Conservation (phyloP, 2,329 filamentous ascomycete genomes). For the Cryphonectria naterciae region DNA sequence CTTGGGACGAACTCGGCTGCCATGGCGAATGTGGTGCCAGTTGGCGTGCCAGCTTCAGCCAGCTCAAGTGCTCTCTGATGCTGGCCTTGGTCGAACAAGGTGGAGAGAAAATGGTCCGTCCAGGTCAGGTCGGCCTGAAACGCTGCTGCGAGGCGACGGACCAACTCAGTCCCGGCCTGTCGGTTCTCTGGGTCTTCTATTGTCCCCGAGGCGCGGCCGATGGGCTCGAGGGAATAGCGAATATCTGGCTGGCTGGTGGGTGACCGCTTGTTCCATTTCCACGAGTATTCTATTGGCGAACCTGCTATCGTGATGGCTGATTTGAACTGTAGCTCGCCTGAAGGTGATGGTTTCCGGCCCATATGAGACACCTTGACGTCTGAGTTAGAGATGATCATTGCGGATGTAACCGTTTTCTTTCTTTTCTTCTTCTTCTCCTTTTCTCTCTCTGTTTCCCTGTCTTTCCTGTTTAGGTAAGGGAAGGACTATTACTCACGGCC, state of each 20-base stretch:
- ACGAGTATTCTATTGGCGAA: slow-evolving; percentile 3
- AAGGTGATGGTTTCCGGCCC: background rate
- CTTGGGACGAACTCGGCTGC: slow-evolving; percentile 1
- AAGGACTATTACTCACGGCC: background rate
- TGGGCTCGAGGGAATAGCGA: slow-evolving; percentile 1
- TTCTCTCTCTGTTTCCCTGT: no score
- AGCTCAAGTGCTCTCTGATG: background rate
- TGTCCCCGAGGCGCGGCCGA: background rate
- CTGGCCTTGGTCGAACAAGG: background rate
- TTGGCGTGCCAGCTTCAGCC: background rate
- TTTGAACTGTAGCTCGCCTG: slow-evolving; percentile 1
- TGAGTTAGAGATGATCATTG: background rate
- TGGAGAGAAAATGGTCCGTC: slow-evolving; percentile 5
- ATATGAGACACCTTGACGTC: background rate
- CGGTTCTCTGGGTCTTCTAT: background rate
- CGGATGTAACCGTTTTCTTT: background rate
- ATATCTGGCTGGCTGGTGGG: background rate
- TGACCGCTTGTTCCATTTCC: slow-evolving; percentile 7
- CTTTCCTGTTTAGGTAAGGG: background rate
- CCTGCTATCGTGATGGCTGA: background rate
- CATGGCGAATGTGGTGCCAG: background rate
- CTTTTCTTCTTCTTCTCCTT: no score
- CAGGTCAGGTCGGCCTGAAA: slow-evolving; percentile 1
- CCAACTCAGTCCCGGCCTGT: background rate
- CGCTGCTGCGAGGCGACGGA: background rate